A percentile compares a stretch with the other conserved stretches of the same genome.
Evolutionary conservation across 768 basidiomycete genomes (phyloP).

Genomic region (Russula compacta): DNA sequence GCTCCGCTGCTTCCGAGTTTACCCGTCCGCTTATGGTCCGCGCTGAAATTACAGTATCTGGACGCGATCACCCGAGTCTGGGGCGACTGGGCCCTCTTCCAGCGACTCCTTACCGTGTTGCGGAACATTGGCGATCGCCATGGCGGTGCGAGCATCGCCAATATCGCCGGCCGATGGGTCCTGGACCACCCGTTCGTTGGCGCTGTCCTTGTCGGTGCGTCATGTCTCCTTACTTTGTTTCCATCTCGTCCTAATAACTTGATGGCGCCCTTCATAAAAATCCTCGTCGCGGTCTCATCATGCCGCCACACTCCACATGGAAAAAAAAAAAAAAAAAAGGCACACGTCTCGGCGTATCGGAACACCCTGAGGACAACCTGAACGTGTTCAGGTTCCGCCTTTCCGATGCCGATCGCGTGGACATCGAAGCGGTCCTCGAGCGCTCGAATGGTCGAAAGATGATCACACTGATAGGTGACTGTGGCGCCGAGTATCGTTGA

Average conservation of each 20-base stretch:
- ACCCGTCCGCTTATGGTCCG: background rate
- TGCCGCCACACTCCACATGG: background rate
- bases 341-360: constrained; percentile 63
- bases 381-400: constrained; percentile 52
- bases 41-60: constrained; percentile 48
- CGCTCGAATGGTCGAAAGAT: constrained; percentile 54
- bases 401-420: constrained; percentile 43
- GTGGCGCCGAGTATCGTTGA: constrained; percentile 72
- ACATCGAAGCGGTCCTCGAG: constrained; percentile 54
- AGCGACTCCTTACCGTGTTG: constrained; percentile 49
- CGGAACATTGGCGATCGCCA: constrained; percentile 60
- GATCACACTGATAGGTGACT: constrained; percentile 68
- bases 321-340: constrained; percentile 33
- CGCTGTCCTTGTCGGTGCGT: constrained; percentile 66
- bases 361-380: constrained; percentile 62
- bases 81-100: constrained; percentile 74
- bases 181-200: constrained; percentile 71
- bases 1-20: background rate
- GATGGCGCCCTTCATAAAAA: background rate
- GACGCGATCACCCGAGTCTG: constrained; percentile 75
- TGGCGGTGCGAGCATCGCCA: constrained; percentile 58
- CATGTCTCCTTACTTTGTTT: background rate
- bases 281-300: background rate
- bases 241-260: background rate
- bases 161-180: constrained; percentile 76